Percentiles rank a stretch among this genome's conserved stretches.
These are phyloP conservation scores for Malus hybrid DNA, from an alignment of 331 rosid genomes.

Conservation along the genomic window DNA sequence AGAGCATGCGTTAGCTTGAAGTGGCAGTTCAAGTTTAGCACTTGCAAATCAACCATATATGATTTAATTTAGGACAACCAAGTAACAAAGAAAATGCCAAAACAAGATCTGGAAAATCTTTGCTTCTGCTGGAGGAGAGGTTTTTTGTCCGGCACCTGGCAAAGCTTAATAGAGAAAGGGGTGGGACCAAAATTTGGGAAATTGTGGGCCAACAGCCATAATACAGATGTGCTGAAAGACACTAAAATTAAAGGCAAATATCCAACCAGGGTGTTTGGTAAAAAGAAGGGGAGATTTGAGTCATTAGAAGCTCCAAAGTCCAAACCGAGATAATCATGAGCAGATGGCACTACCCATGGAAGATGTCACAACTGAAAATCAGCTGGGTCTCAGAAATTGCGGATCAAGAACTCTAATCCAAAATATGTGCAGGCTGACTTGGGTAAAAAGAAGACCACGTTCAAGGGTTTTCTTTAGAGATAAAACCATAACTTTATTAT, in stretches of 20 bases:
- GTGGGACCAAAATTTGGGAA: too few species aligned
- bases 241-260: background rate
- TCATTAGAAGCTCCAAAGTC: too few species aligned
- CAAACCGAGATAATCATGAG: too few species aligned
- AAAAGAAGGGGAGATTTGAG: background rate
- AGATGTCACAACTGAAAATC: too few species aligned
- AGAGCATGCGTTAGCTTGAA: slow-evolving; percentile 5
- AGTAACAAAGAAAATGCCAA: background rate
- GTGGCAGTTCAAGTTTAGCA: slow-evolving; percentile 8
- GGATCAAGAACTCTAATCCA: too few species aligned
- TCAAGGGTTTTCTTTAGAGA: background rate
- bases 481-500: background rate
- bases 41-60: background rate
- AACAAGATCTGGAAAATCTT: background rate
- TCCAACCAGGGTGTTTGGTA: background rate
- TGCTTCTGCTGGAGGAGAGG: background rate
- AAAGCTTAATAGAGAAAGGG: too few species aligned
- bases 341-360: too few species aligned
- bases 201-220: background rate
- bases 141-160: too few species aligned
- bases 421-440: too few species aligned
- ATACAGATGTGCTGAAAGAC: background rate
- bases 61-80: background rate
- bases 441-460: background rate
- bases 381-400: too few species aligned